Conservation (phyloP, 1,284 basidiomycete species). For the Rhodofomes roseus region DNA sequence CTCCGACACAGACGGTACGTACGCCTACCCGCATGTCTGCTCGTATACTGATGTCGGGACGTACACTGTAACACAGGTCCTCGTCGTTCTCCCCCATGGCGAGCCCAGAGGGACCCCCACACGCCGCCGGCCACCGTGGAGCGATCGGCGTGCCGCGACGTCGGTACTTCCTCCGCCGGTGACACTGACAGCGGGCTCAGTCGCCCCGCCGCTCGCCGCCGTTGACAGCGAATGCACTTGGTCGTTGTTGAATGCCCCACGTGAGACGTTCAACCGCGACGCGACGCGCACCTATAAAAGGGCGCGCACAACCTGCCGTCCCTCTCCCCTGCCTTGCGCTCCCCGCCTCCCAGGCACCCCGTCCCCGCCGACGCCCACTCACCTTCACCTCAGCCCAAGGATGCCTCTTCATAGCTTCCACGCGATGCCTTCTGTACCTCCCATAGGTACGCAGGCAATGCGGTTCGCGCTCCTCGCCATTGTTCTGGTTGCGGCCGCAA, state of each 20-base stretch:
- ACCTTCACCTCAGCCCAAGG: not conserved
- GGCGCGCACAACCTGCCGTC: not conserved
- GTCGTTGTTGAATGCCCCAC: not conserved
- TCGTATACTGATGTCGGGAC: too few relatives aligned
- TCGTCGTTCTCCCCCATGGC: too few relatives aligned
- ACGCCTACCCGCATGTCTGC: too few relatives aligned
- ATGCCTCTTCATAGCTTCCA: not conserved
- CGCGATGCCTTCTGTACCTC: not conserved
- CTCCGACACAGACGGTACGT: too few relatives aligned
- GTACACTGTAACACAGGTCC: too few relatives aligned
- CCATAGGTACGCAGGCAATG: not conserved
- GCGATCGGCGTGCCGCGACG: not conserved
- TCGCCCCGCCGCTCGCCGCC: not conserved
- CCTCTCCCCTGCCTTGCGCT: not conserved
- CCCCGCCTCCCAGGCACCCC: not conserved
- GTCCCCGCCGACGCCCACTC: not conserved
- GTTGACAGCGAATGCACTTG: not conserved
- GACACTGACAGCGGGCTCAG: not conserved
- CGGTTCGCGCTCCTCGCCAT: not conserved
- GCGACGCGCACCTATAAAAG: not conserved
- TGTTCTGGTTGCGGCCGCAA: not conserved
- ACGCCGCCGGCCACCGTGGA: too few relatives aligned
- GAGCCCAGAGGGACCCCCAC: too few relatives aligned
- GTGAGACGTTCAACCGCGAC: not conserved
- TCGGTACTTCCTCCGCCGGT: not conserved